Evolutionary conservation across 345 rosid genomes (phyloP), one percentile per base, ranked within the genome.

Genomic region (Populus tremula): DNA sequence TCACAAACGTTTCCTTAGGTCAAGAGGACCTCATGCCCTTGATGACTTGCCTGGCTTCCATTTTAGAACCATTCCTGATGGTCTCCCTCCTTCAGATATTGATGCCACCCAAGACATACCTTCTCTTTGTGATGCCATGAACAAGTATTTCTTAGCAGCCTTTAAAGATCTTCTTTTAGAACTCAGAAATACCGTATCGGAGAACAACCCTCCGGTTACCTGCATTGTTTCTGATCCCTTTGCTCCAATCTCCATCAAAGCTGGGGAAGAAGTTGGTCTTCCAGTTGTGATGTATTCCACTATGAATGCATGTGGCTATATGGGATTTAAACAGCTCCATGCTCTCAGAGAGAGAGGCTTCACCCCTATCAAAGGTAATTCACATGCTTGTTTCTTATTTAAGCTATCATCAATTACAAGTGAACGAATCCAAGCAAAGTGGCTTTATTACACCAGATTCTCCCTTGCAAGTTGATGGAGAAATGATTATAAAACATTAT

Each of bases 81-180:
- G 39, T 2, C 39, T 36, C 8, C 39, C 39, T 36, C 45, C 45
- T 41, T 41, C 45, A 8, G 11, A 41, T 41, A 41, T 41, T 1
- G 86, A 84, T 21, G 84, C 79, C 36, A 86, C 87, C 7, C 90
- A 84, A 75, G 87, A 84, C 76, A 72, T 82, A 12, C 84, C 79
- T 0, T 25, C 88, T 36, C 78, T 87, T 29, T 82, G 83, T 63
- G 31, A 65, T 5, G 84, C 88, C 71, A 87, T 86, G 14, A 61
- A 49, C 6, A 77, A 54, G 43, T 27, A 10, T 25, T 76, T 85
- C 74, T 43, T 83, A 35, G 78, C 84, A 4, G 72, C 81, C 45
- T 85, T 88, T 36, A 49, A n/a, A 39, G 43, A 80, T 8, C 85
- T 86, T 39, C 80, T 88, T 3, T 31, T 67, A 10, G 29, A 71